Conservation (phyloP, 1,284 basidiomycete genomes). For the Austroboletus olivaceoglutinosus region DNA sequence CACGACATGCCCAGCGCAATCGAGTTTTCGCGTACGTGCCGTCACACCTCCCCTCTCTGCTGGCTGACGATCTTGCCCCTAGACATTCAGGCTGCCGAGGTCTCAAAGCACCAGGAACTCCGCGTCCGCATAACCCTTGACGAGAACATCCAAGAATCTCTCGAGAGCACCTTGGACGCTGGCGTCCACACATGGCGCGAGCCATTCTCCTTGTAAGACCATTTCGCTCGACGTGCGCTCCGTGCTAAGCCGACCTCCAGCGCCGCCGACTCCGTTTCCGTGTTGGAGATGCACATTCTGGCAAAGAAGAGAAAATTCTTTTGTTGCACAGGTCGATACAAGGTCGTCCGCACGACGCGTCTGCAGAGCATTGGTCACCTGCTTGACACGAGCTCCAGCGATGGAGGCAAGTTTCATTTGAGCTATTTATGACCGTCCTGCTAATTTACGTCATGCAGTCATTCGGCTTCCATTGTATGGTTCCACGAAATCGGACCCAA, state of each 20-base stretch:
- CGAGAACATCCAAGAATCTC: constrained; percentile 28
- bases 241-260: constrained; percentile 16
- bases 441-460: constrained; percentile 30
- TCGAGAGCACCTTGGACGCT: constrained; percentile 27
- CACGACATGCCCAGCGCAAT: constrained; percentile 17
- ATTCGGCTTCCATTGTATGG: constrained; percentile 35
- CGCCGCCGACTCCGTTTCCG: constrained; percentile 18
- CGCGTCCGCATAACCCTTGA: constrained; percentile 28
- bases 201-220: constrained; percentile 30
- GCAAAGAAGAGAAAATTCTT: constrained; percentile 30
- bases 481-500: constrained; percentile 30
- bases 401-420: constrained; percentile 33
- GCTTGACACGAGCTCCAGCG: constrained; percentile 27
- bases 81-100: constrained; percentile 25
- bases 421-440: constrained; percentile 28
- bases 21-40: constrained; percentile 26
- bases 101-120: constrained; percentile 27
- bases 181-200: constrained; percentile 29
- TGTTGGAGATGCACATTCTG: constrained; percentile 30
- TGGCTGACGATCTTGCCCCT: not conserved
- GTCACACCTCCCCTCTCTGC: not conserved
- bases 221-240: not conserved
- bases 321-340: constrained; percentile 29
- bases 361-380: constrained; percentile 22
- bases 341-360: constrained; percentile 30